phyloP scores from a whole-genome alignment of 1,284 basidiomycete genomes.

The Ustilago lituana region DNA sequence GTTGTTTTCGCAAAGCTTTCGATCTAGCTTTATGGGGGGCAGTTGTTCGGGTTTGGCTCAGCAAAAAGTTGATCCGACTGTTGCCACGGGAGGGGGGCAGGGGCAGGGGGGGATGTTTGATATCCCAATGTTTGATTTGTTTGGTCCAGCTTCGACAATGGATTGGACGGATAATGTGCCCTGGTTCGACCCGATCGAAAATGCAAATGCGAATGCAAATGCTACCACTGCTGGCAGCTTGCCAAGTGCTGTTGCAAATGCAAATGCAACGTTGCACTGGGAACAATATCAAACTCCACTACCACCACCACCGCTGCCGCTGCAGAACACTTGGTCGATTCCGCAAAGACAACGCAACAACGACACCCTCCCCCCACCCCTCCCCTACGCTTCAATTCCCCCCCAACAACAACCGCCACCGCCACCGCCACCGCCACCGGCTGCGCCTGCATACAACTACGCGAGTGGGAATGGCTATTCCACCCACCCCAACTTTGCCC shows the following conservation, averaged over 20 bases:
- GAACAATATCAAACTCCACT: constrained; percentile 1
- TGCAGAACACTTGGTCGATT: constrained; percentile 17
- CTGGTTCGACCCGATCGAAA: constrained; percentile 41
- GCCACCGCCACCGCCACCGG: constrained; percentile 1
- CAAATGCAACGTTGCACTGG: constrained; percentile 10
- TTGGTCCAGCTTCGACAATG: constrained; percentile 17
- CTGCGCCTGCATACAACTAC: constrained; percentile 8
- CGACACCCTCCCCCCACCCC: constrained; percentile 22
- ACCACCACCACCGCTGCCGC: no score
- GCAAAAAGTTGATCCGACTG: constrained; percentile 8
- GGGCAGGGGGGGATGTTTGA: constrained; percentile 50
- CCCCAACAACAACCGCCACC: constrained; percentile 10
- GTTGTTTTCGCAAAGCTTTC: constrained; percentile 18
- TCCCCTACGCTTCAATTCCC: no score
- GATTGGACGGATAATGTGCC: constrained; percentile 50
- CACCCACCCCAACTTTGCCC: no score
- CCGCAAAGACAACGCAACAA: constrained; percentile 15
- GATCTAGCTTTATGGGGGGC: constrained; percentile 9
- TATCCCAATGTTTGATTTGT: constrained; percentile 40
- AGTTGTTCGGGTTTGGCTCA: constrained; percentile 11
- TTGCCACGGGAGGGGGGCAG: constrained; percentile 3
- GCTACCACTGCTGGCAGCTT: no score
- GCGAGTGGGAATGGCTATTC: constrained; percentile 7
- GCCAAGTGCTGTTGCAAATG: constrained; percentile 15
- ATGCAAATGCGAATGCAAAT: no score